Evolutionary conservation across 352 stramenopile species (phyloP), one percentile per base, ranked within the genome.

Genomic region (Globisporangium emineosum): DNA sequence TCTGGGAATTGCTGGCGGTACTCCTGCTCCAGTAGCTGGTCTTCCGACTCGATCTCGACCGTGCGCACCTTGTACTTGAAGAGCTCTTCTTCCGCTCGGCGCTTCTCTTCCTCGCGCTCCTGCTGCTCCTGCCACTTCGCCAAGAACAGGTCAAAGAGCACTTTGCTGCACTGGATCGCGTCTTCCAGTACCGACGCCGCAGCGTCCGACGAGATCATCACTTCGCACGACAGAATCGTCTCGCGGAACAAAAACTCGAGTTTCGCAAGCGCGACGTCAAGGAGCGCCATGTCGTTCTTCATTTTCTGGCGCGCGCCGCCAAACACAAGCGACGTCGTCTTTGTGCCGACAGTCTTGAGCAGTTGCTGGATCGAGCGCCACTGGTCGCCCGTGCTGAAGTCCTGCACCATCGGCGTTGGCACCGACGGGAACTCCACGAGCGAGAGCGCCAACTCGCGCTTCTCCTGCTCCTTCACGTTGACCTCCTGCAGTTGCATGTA

Each of bases 1-100:
- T 98, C 88, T 15, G 96, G 96, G 70, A 99, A 99, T 65, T 98
- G 90, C 21, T 97, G 75, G 5, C 84, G 75, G 62, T 93, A 98
- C 45, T 96, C 86, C 35, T 90, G 70, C 64, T 98, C 91, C 12
- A 93, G 61, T 2, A 96, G 60, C 29, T 94, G 73, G 51, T 96
- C 88, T 42, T 96, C 86, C 0, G 86, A 90, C 64, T 92, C 79
- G 33, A 96, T 78, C 21, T 96, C 86, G 3, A 93, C 53, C 9
- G 83, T 78, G 30, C 88, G 88, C 30, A 88, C 82, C 47, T 96
- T 94, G 73, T 94, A 96, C 66, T 93, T 93, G 65, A 94, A 93
- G 12, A 91, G 53, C 35, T 87, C 75, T 29, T 94, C 86, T 21
- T 91, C 84, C 47, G 89, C 81, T 10, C 79, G 75, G 10, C 77